Evolutionary conservation across 2,329 filamentous ascomycete species (phyloP).

Genomic region (Hypoxylon sp.): DNA sequence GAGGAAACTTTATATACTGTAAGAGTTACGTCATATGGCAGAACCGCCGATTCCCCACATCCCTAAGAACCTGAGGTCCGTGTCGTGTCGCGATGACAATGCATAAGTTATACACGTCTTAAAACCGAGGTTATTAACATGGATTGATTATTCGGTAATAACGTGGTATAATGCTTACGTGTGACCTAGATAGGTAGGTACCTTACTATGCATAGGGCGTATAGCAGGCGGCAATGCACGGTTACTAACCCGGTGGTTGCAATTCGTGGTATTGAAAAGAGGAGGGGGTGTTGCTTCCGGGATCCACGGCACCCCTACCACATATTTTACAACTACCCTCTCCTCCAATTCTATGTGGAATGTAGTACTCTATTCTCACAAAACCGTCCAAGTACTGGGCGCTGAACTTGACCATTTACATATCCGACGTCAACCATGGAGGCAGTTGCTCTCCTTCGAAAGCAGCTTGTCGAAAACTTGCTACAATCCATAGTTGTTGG

Average conservation of each 20-base stretch:
- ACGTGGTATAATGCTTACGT: not conserved
- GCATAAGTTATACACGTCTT: not conserved
- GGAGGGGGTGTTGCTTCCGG: slow-evolving; percentile 15
- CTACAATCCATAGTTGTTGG: slow-evolving; percentile 23
- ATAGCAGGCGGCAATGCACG: slow-evolving; percentile 12
- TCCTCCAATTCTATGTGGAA: slow-evolving; percentile 7
- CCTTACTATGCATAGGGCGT: not conserved
- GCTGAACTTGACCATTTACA: not conserved
- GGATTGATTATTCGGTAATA: not conserved
- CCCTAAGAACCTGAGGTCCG: not conserved
- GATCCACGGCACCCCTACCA: slow-evolving; percentile 13
- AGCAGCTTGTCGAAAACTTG: slow-evolving; percentile 12
- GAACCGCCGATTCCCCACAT: too few relatives aligned
- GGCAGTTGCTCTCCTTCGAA: slow-evolving; percentile 10
- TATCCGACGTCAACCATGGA: slow-evolving; percentile 37
- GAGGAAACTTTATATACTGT: not conserved
- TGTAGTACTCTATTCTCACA: not conserved
- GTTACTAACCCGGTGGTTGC: slow-evolving; percentile 3
- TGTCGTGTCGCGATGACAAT: not conserved
- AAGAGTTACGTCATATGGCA: not conserved
- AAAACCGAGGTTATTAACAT: not conserved
- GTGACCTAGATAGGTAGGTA: not conserved
- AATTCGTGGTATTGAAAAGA: slow-evolving; percentile 4
- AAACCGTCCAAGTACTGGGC: not conserved
- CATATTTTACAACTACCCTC: not conserved